Evolutionary conservation across 2,329 filamentous ascomycete genomes (phyloP).

Genomic region (Pseudogymnoascus sp.): DNA sequence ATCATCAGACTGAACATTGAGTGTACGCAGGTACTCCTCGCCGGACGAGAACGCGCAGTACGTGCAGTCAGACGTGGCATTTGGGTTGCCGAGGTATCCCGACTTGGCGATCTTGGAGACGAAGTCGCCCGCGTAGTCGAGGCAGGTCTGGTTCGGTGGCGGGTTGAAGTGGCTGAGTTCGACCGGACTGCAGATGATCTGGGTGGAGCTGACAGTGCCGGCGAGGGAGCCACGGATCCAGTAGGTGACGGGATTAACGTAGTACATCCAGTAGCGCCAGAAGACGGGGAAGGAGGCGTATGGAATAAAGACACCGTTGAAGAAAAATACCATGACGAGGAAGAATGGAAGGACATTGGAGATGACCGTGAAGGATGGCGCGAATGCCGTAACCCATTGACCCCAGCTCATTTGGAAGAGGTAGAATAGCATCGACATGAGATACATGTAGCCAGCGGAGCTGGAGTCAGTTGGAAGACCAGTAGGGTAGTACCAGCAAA

Average conservation of each 20-base stretch:
- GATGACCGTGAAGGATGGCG: conserved; percentile 52
- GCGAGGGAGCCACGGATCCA: conserved; percentile 47
- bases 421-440: conserved; percentile 50
- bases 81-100: conserved; percentile 49
- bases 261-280: conserved; percentile 52
- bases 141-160: conserved; percentile 42
- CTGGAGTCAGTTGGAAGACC: conserved; percentile 30
- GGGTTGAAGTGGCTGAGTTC: conserved; percentile 40
- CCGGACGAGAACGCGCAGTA: conserved; percentile 54
- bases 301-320: conserved; percentile 68
- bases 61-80: conserved; percentile 44
- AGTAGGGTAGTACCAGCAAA: conserved; percentile 50
- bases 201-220: conserved; percentile 39
- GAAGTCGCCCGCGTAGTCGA: conserved; percentile 46
- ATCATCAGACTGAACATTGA: conserved; percentile 47
- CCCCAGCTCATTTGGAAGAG: conserved; percentile 53
- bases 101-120: conserved; percentile 31
- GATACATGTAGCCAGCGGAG: conserved; percentile 41
- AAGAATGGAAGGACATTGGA: conserved; percentile 48
- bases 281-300: conserved; percentile 53
- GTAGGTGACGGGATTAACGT: conserved; percentile 53
- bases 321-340: conserved; percentile 56
- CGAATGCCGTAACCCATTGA: conserved; percentile 53
- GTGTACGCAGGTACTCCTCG: conserved; percentile 47
- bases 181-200: conserved; percentile 36